phyloP scores from a whole-genome alignment of 441 rosid genomes.

The Rhodomyrtus psidioides region DNA sequence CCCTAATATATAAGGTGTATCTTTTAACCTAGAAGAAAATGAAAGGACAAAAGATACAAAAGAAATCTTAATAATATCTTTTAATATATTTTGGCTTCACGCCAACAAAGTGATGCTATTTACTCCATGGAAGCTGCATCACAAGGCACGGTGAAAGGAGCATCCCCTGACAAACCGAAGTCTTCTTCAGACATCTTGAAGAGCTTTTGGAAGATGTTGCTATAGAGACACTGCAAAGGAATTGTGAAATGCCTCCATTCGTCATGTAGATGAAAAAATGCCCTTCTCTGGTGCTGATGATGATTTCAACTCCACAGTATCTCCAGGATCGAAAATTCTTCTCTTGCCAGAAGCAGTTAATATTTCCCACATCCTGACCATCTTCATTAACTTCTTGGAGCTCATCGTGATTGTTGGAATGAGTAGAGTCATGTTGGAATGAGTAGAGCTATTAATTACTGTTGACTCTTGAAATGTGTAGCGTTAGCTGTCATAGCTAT shows the following conservation, averaged over 20 bases:
- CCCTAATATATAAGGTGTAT: too few species aligned
- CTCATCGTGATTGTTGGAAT: not conserved
- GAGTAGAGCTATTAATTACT: too few species aligned
- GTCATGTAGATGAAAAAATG: not conserved
- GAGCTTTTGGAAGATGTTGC: slow-evolving; percentile 20
- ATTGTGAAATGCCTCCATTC: slow-evolving; percentile 2
- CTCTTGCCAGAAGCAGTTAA: not conserved
- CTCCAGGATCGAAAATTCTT: not conserved
- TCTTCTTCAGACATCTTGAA: slow-evolving; percentile 32
- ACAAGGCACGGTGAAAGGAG: slow-evolving; percentile 23
- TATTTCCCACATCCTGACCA: not conserved
- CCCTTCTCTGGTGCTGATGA: not conserved
- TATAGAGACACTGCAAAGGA: too few species aligned
- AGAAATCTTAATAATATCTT: too few species aligned
- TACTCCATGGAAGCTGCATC: slow-evolving; percentile 22
- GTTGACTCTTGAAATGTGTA: too few species aligned
- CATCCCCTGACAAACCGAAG: slow-evolving; percentile 18
- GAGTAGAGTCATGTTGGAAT: too few species aligned
- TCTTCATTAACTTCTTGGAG: not conserved
- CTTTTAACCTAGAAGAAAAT: too few species aligned
- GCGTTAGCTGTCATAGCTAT: too few species aligned
- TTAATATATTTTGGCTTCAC: too few species aligned
- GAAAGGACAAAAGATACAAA: too few species aligned
- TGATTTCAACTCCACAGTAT: too few species aligned
- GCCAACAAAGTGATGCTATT: slow-evolving; percentile 5